A percentile compares a stretch with the other conserved stretches of the same genome.
phyloP scores from a whole-genome alignment of 768 basidiomycete species.

The Phylloporus arenicola region DNA sequence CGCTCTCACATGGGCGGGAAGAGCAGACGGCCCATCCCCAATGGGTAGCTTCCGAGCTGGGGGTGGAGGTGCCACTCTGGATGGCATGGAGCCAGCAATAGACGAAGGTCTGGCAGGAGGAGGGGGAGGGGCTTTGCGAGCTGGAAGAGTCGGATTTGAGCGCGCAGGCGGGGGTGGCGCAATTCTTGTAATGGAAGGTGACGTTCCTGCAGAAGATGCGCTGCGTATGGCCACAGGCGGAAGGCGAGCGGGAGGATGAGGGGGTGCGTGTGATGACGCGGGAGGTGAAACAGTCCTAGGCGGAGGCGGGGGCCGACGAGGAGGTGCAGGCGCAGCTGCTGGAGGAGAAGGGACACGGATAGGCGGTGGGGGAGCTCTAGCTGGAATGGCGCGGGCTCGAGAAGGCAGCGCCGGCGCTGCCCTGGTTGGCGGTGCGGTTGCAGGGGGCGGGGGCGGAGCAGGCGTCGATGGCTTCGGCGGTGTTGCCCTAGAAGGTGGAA shows the following conservation, averaged over 20 bases:
- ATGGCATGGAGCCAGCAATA: conserved; percentile 19
- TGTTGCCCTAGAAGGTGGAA: conserved; percentile 26
- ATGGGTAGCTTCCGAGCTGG: conserved; percentile 36
- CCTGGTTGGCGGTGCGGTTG: conserved; percentile 33
- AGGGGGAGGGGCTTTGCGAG: conserved; percentile 37
- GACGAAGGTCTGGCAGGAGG: conserved; percentile 42
- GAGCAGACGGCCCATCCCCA: conserved; percentile 25
- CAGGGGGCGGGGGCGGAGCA: conserved; percentile 30
- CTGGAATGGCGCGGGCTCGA: conserved; percentile 38
- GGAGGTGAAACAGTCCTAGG: conserved; percentile 28
- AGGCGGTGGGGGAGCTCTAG: conserved; percentile 41
- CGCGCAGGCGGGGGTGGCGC: conserved; percentile 28
- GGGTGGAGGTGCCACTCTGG: conserved; percentile 35
- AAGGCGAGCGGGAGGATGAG: conserved; percentile 23
- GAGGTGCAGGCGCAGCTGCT: conserved; percentile 11
- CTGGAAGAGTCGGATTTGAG: conserved; percentile 20
- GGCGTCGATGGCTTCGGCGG: conserved; percentile 29
- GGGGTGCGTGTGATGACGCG: conserved; percentile 19
- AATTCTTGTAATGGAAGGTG: conserved; percentile 13
- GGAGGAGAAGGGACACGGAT: conserved; percentile 31
- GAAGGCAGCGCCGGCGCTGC: conserved; percentile 33
- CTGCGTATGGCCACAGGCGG: conserved; percentile 27
- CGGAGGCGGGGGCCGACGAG: conserved; percentile 32
- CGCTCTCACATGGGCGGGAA: conserved; percentile 37
- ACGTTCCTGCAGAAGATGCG: conserved; percentile 14